Base-by-base conservation (phyloP, 345 rosid species). In the Syzygium oleosum region DNA sequence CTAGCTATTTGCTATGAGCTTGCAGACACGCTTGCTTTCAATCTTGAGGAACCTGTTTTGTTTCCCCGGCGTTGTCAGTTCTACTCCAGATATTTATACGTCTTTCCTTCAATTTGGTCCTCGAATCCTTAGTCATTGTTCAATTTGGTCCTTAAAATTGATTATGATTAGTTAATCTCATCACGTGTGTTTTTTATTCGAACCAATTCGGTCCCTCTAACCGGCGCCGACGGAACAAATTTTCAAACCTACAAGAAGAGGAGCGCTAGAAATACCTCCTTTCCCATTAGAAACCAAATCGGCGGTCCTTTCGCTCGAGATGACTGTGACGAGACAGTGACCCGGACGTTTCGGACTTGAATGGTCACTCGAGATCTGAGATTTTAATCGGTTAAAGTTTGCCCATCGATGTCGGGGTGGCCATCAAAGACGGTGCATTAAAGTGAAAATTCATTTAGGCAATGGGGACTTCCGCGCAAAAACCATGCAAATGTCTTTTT, bases 281-380 rank as follows among this genome's bases (percentile, higher is more conserved):
- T 38, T 22, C 78, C 12, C 43, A 9, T 31, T 7, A 19, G 19
- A 31, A 31, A 16, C 11, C 78, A 65, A 65, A 31, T 65, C 17
- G 22, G 78, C 23, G 3, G 1, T 31, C 43, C 1, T 31, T 8
- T 31, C 1, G 8, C 22, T 65, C 43, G 12, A 8, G 12, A 15
- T 21, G 1, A 29, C 7, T 17, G 19, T 7, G 7, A 31, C 2
- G 15, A 15, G 41, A 29, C 1, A 7, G 0, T 8, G 2, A 65
- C 0, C 17, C 0, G 17, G 8, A 65, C 4, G 12, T 65, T 65
- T 65, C 1, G 6, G 19, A 31, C 41, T 65, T 0, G 31, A 3
- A 29, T 31, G 14, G 34, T 61, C 34, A 61, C 34, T 61, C 13
- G 2, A 61, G 12, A n/a, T 1, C 0, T 12, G 17, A n/a, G 1